Conservation (phyloP, 2,329 filamentous ascomycete species). For the Parastagonospora avenae region DNA sequence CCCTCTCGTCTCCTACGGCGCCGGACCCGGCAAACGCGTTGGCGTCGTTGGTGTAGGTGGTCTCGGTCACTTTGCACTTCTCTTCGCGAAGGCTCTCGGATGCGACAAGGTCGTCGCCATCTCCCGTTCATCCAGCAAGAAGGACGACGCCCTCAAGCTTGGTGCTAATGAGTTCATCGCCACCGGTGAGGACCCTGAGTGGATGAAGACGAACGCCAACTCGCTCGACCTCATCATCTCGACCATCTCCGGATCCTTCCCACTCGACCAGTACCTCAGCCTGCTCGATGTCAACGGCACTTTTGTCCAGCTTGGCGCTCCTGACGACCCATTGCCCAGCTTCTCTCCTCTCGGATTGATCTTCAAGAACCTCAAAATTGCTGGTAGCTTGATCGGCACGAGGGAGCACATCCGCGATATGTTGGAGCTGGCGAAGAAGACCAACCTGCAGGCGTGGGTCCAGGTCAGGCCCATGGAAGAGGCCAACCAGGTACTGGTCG, state of each 20-base stretch:
- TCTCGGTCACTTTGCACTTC: slow-evolving; percentile 72
- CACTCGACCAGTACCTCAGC: slow-evolving; percentile 62
- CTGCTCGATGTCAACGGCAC: slow-evolving; percentile 64
- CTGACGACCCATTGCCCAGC: slow-evolving; percentile 60
- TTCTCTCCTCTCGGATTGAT: slow-evolving; percentile 62
- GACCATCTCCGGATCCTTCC: slow-evolving; percentile 64
- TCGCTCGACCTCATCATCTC: slow-evolving; percentile 64
- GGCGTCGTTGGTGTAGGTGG: slow-evolving; percentile 76
- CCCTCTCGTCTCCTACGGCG: slow-evolving; percentile 76
- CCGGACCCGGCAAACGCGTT: slow-evolving; percentile 77
- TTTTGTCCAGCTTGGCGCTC: slow-evolving; percentile 70
- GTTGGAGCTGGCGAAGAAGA: slow-evolving; percentile 50
- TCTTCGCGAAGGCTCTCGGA: slow-evolving; percentile 73
- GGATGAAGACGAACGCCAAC: slow-evolving; percentile 60
- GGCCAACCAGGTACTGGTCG: slow-evolving; percentile 43
- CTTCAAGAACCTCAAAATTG: slow-evolving; percentile 62
- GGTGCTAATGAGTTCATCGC: slow-evolving; percentile 67
- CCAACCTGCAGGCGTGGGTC: slow-evolving; percentile 49
- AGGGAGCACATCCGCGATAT: slow-evolving; percentile 64
- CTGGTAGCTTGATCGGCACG: slow-evolving; percentile 68
- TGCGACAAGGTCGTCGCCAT: slow-evolving; percentile 70
- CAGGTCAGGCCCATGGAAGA: slow-evolving; percentile 49
- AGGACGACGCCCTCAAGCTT: slow-evolving; percentile 63
- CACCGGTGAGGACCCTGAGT: slow-evolving; percentile 62
- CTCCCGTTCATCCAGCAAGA: slow-evolving; percentile 65